These are phyloP conservation scores for Plantago major DNA, from an alignment of 257 asterid genomes.

Conservation along the genomic window DNA sequence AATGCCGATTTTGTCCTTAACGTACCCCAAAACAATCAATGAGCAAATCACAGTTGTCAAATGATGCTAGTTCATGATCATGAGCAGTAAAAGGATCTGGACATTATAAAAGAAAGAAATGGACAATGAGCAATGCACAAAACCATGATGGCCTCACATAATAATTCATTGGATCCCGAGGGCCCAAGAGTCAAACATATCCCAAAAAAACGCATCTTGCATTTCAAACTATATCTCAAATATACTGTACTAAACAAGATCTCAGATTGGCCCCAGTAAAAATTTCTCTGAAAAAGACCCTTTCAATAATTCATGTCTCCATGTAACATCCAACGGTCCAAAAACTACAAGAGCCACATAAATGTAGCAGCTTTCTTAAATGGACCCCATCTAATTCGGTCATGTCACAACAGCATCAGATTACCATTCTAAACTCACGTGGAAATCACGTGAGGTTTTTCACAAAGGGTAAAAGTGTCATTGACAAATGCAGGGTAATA, in stretches of 20 bases:
- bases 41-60: conserved; percentile 9
- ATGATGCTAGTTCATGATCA: not conserved
- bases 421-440: conserved; percentile 22
- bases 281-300: not conserved
- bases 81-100: not conserved
- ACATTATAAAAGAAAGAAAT: not conserved
- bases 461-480: not conserved
- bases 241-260: conserved; percentile 12
- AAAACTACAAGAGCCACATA: conserved; percentile 8
- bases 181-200: conserved; percentile 16
- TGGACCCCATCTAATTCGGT: conserved; percentile 21
- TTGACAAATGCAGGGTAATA: too few species aligned
- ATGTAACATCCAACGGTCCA: conserved; percentile 15
- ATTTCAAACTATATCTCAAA: conserved; percentile 18
- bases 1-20: not conserved
- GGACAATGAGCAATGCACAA: not conserved
- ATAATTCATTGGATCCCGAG: conserved; percentile 23
- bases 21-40: not conserved
- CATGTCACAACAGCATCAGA: conserved; percentile 24
- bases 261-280: conserved; percentile 7
- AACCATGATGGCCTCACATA: conserved; percentile 11
- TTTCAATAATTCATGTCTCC: not conserved
- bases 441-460: conserved; percentile 32
- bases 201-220: conserved; percentile 14
- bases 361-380: not conserved